Base-by-base conservation (phyloP, 805 yeast genomes). In the Torulaspora franciscae region DNA sequence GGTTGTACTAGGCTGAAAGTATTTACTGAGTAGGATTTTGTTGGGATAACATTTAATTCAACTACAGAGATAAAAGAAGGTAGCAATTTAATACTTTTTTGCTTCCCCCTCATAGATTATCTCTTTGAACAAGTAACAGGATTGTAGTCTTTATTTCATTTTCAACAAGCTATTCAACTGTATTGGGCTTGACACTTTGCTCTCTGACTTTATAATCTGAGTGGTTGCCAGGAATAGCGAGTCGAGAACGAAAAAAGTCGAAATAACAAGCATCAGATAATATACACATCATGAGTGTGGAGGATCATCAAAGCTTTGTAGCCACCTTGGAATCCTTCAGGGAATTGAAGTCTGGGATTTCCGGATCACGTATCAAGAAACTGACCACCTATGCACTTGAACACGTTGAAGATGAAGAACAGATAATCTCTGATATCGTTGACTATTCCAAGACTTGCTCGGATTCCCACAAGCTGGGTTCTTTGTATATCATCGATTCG, bases 311-410 rank as follows among this genome's bases (percentile, higher is more conserved):
- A 52, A 62, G 60, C 43, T 70, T 71, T 53, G 68, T 67, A 64
- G 66, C 61, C 44, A 64, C 70, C 51, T 59, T 72, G 56, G 68
- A 67, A 50, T 71, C 72, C 45, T 67, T 72, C 42, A 69, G 62
- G 51, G 72, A 76, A 5, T 68, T 84, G 56, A 83, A 82, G 66
- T 79, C 96, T 11, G 98, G 99, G 49, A 93, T 91, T 42, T 89
- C 97, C 24, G 98, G 98, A 35, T 81, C 95, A 45, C 88, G 96
- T 70, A 93, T 91, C 67, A 86, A 86, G 65, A 81, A 81, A 59
- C 72, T 90, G 61, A 85, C 91, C 37, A 84, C 85, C 46, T 64
- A 85, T 50, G 95, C 96, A 46, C 72, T 82, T 49, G 76, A 76
- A 53, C 78, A 88, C 64, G 83, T 84, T 45, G 66, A 61, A 48